Evolutionary conservation across 495 filamentous ascomycete species (phyloP), one percentile per base, ranked within the genome.

Genomic region (Trichocladium uniseriatum): DNA sequence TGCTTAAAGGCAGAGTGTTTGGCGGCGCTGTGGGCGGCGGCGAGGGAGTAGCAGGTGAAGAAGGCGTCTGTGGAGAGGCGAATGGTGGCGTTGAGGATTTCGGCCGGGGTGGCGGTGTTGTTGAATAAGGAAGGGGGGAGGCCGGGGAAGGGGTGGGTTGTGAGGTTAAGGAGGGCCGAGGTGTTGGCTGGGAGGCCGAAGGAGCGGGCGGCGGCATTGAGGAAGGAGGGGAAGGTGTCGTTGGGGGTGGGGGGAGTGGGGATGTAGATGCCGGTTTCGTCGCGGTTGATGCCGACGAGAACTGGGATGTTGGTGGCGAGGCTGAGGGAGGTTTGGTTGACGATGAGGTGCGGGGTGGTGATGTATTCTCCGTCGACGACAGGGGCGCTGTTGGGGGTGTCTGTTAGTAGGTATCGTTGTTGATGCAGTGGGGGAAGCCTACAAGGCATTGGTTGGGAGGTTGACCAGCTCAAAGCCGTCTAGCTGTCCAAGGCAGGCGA

Each of bases 251-350:
- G 62, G 31, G 51, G 46, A 38, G 57, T 48, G 48, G 61, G 61
- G 44, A 61, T 50, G 32, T 55, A 50, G 34, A 71, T 64, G 38
- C 65, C 61, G 7, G 47, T 55, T 20, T 69, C 70, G 54, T 75
- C 71, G 52, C 71, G 69, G 39, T 62, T 66, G 59, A 70, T 63
- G 47, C 63, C 57, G 15, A 60, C 57, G 50, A 70, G 65, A 15
- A 72, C 48, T 11, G 63, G 35, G 6, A 62, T 51, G n/a, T n/a
- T n/a, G n/a, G n/a, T n/a, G n/a, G n/a, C n/a, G n/a, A n/a, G n/a
- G 7, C 58, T 56, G 8, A 20, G 41, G 3, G 42, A 35, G 0
- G 61, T 58, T 5, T 49, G 24, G 43, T 63, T 61, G 37, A 66
- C 55, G 21, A 52, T 27, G 19, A 64, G 58, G 37, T 61, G 52